Conservation (phyloP, 2,329 filamentous ascomycete genomes). For the Epichloe hybrida region DNA sequence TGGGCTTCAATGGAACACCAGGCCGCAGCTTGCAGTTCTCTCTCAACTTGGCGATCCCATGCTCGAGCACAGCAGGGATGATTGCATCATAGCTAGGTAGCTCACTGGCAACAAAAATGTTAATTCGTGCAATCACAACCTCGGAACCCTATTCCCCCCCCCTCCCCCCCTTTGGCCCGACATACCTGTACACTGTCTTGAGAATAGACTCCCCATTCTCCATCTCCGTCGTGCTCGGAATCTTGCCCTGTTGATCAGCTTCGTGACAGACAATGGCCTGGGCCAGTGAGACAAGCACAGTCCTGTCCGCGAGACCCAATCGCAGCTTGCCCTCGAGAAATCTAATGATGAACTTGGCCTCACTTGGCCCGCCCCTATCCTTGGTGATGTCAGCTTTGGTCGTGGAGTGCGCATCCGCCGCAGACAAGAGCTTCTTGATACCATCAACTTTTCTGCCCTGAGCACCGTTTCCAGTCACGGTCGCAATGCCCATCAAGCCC, state of each 20-base stretch:
- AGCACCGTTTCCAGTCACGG: slow-evolving; percentile 70
- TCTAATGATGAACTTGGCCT: slow-evolving; percentile 86
- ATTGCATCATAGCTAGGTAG: slow-evolving; percentile 92
- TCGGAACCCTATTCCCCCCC: background rate
- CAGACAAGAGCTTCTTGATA: slow-evolving; percentile 93
- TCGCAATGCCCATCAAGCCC: slow-evolving; percentile 78
- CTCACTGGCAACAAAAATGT: slow-evolving; percentile 38
- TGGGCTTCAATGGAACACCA: slow-evolving; percentile 90
- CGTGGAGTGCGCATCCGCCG: slow-evolving; percentile 60
- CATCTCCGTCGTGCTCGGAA: slow-evolving; percentile 61
- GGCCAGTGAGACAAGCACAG: slow-evolving; percentile 76
- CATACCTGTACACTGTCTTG: slow-evolving; percentile 78
- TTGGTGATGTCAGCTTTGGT: slow-evolving; percentile 82
- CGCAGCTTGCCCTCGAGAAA: slow-evolving; percentile 91
- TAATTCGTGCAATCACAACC: background rate
- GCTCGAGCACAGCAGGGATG: slow-evolving; percentile 73
- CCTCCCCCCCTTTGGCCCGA: background rate
- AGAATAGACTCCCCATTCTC: slow-evolving; percentile 73
- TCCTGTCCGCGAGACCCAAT: slow-evolving; percentile 82
- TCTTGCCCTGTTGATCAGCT: slow-evolving; percentile 52
- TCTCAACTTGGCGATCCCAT: slow-evolving; percentile 73
- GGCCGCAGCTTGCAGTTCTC: slow-evolving; percentile 85
- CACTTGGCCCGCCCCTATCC: slow-evolving; percentile 85
- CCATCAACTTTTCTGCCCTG: slow-evolving; percentile 83
- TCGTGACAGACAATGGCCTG: slow-evolving; percentile 84